These are phyloP conservation scores for Parsonsia alboflavescens DNA, from an alignment of 257 asterid genomes.

Conservation along the genomic window DNA sequence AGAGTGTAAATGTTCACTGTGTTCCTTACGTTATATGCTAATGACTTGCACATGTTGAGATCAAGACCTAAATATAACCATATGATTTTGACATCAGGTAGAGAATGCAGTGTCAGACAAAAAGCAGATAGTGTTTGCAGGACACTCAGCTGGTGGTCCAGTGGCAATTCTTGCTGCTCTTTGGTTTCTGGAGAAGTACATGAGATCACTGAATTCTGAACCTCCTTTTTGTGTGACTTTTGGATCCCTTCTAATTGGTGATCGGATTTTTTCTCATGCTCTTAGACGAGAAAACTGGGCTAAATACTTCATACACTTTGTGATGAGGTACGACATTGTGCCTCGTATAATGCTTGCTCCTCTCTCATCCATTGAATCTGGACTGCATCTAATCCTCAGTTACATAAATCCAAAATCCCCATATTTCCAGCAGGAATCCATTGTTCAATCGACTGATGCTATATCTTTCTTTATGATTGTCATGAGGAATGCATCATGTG, in stretches of 20 bases:
- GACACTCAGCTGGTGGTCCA: slow-evolving; percentile 83
- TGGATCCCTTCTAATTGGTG: slow-evolving; percentile 70
- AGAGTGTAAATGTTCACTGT: neutral
- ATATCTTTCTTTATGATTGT: slow-evolving; percentile 44
- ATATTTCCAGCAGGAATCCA: slow-evolving; percentile 19
- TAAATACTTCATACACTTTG: slow-evolving; percentile 52
- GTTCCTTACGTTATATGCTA: neutral
- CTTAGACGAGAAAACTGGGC: slow-evolving; percentile 77
- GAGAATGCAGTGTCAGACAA: slow-evolving; percentile 53
- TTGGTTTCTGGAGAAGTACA: slow-evolving; percentile 73
- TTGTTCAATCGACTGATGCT: slow-evolving; percentile 21
- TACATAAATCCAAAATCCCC: slow-evolving; percentile 45
- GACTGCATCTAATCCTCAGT: slow-evolving; percentile 40
- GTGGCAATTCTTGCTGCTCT: slow-evolving; percentile 62
- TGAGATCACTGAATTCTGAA: slow-evolving; percentile 21
- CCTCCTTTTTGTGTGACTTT: slow-evolving; percentile 67
- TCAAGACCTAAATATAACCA: neutral
- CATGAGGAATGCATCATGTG: slow-evolving; percentile 52
- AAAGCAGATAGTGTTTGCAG: slow-evolving; percentile 69
- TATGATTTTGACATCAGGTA: slow-evolving; percentile 45
- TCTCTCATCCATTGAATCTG: slow-evolving; percentile 42
- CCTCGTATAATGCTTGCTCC: slow-evolving; percentile 79
- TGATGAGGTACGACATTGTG: slow-evolving; percentile 59
- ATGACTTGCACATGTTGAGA: neutral
- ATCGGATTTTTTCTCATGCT: slow-evolving; percentile 64